Percentiles rank a stretch among this genome's conserved stretches.
Evolutionary conservation across 2,329 filamentous ascomycete genomes (phyloP).

Genomic region (Ambrosiella xylebori): DNA sequence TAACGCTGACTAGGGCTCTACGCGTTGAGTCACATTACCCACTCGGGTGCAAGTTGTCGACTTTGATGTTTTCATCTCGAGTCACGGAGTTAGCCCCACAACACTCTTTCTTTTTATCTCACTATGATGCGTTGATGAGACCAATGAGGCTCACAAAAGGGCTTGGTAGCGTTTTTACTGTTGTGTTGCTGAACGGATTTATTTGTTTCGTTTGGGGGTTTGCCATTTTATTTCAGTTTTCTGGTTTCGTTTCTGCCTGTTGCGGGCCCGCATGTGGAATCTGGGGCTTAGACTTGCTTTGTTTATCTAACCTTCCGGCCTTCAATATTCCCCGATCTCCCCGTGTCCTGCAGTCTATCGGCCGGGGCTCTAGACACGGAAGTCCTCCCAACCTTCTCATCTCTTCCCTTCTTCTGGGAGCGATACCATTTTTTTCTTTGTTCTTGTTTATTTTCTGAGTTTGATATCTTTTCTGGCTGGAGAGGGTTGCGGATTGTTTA

Average conservation of each 20-base stretch:
- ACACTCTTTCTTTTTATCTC: slow-evolving; percentile 8
- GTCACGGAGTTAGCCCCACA: not conserved
- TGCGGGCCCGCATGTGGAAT: not conserved
- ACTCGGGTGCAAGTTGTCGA: not conserved
- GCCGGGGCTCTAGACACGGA: not conserved
- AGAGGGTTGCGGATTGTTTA: not conserved
- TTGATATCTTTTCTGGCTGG: not conserved
- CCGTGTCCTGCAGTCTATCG: not conserved
- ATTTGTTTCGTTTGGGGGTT: not conserved
- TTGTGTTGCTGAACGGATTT: not conserved
- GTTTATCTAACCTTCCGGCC: not conserved
- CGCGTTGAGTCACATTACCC: slow-evolving; percentile 2
- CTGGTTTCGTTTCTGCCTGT: not conserved
- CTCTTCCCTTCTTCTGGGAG: not conserved
- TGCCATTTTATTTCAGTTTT: not conserved
- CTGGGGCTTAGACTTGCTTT: not conserved
- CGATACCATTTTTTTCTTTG: not conserved
- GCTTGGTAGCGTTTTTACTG: not conserved
- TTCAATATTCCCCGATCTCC: not conserved
- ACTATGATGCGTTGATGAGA: slow-evolving; percentile 13
- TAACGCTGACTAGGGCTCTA: slow-evolving; percentile 31
- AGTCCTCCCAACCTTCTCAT: not conserved
- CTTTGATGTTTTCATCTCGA: slow-evolving; percentile 4
- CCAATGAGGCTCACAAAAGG: slow-evolving; percentile 1
- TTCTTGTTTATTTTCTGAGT: not conserved